Evolutionary conservation across 2,329 filamentous ascomycete species (phyloP), one percentile per base, ranked within the genome.

Genomic region (Fusarium odoratissimum): DNA sequence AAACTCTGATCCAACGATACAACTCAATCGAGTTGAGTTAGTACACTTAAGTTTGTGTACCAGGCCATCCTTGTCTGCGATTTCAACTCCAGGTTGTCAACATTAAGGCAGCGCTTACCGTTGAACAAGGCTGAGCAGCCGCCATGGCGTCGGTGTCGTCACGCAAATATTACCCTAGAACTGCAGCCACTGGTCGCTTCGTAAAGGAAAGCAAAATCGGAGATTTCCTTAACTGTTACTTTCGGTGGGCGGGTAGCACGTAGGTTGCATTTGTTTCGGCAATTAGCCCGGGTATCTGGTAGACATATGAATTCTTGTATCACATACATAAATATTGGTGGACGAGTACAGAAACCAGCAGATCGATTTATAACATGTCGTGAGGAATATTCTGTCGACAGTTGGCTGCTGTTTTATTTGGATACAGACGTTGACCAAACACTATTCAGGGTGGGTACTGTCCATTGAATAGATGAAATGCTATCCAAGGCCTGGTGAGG

Each of bases 51-150:
- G 12, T 38, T 37, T 49, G 44, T 46, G 49, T 23, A 55, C 35
- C 25, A 11, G 23, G 49, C 13, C 28, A 42, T 33, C 44, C 58
- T n/a, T 62, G 42, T 38, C 33, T 28, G 13, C 8, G 28, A 40
- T 42, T 41, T 16, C 31, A 46, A 31, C 25, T 46, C 57, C 17
- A 46, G 25, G 31, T 49, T n/a, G 21, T 40, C 33, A 33, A 54
- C 33, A 60, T 37, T 16, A 23, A 23, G 44, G 42, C 44, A 46
- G 60, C 55, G 60, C 49, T 63, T 56, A 58, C 57, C 37, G 30
- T 57, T 56, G 17, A 70, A 54, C 74, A 74, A 60, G 70, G 70
- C 72, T 76, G 74, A 75, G 64, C 67, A 63, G 41, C 62, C 67
- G 46, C 58, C 59, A 75, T 73, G 72, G 60, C 72, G 60, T 48